Base-by-base conservation (phyloP, 208 protist species). In the Trypanosoma scelopori region DNA sequence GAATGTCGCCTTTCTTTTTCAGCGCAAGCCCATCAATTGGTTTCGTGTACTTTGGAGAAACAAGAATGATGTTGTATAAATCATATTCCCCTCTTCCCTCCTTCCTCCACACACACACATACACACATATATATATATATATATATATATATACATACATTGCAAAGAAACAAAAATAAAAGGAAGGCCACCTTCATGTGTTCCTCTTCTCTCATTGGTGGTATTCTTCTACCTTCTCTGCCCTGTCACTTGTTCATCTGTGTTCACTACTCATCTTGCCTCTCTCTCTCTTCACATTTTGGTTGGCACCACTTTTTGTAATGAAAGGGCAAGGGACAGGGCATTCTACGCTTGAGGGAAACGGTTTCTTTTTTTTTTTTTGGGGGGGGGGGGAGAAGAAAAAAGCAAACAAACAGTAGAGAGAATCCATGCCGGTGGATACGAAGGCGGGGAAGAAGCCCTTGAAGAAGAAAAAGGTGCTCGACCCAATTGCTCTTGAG, bases 401-500 rank as follows among this genome's bases (percentile, higher is more conserved):
- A 37, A 9, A 47, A 22, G 6, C 43, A 47, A 47, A 47, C n/a
- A 47, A 47, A 16, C 12, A 16, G 12, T n/a, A 47, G 43, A 22
- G 43, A 56, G 16, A 56, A 53, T 12, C 42, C 28, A 28, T 12
- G 51, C 51, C n/a, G 16, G 51, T 7, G 12, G 50, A 56, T 13
- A 37, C 3, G 28, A 56, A 18, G 12, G 50, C 7, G 7, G 32
- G 32, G 30, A 37, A 1, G 5, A 9, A 28, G 3, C 25, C 51
- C 0, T 22, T 4, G 11, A 20, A 22, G n/a, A 37, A 22, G 35
- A 48, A 35, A 48, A 28, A 55, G 25, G 41, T 65, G 13, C 62
- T 93, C 16, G 81, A 82, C 60, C 72, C 79, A 5, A 71, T 87
- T 12, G 79, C 77, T 11, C 37, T 87, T 28, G 86, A 93, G 62